Percentiles rank a stretch among this genome's conserved stretches.
Evolutionary conservation across 2,329 filamentous ascomycete genomes (phyloP).

Genomic region (Colletotrichum eleusines): DNA sequence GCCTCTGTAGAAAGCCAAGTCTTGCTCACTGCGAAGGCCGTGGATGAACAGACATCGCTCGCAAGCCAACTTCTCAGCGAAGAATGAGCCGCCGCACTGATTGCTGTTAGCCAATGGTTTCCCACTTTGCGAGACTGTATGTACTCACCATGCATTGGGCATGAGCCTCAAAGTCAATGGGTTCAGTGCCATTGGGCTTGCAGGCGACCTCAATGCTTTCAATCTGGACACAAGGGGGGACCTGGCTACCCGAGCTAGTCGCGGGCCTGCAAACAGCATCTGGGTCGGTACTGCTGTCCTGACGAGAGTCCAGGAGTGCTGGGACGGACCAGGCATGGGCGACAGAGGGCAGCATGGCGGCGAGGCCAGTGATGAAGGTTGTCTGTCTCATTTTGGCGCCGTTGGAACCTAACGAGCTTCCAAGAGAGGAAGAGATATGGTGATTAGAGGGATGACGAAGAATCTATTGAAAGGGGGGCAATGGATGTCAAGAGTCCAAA

Average conservation of each 20-base stretch:
- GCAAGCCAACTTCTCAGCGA: slow-evolving; percentile 57
- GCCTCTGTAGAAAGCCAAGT: slow-evolving; percentile 49
- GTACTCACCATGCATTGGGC: slow-evolving; percentile 36
- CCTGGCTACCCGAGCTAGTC: slow-evolving; percentile 19
- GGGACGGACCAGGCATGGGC: slow-evolving; percentile 23
- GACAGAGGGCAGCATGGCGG: slow-evolving; percentile 24
- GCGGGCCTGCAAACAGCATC: slow-evolving; percentile 41
- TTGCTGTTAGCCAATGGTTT: neutral
- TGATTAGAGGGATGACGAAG: neutral
- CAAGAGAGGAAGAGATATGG: neutral
- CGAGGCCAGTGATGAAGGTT: slow-evolving; percentile 31
- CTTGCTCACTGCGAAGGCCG: slow-evolving; percentile 53
- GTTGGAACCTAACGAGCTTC: neutral
- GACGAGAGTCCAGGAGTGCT: slow-evolving; percentile 32
- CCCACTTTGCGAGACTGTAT: neutral
- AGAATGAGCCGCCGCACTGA: slow-evolving; percentile 56
- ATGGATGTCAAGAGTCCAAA: slow-evolving; percentile 1
- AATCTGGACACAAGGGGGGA: slow-evolving; percentile 49
- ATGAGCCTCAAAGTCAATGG: slow-evolving; percentile 44
- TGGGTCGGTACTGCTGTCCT: slow-evolving; percentile 40
- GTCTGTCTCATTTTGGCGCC: slow-evolving; percentile 32
- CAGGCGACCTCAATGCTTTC: slow-evolving; percentile 49
- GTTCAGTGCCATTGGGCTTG: slow-evolving; percentile 47
- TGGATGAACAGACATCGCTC: slow-evolving; percentile 56
- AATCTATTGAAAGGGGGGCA: slow-evolving; percentile 4